Percentiles rank a stretch among this genome's conserved stretches.
Conservation (phyloP, 352 stramenopile species). For the Globisporangium polare region DNA sequence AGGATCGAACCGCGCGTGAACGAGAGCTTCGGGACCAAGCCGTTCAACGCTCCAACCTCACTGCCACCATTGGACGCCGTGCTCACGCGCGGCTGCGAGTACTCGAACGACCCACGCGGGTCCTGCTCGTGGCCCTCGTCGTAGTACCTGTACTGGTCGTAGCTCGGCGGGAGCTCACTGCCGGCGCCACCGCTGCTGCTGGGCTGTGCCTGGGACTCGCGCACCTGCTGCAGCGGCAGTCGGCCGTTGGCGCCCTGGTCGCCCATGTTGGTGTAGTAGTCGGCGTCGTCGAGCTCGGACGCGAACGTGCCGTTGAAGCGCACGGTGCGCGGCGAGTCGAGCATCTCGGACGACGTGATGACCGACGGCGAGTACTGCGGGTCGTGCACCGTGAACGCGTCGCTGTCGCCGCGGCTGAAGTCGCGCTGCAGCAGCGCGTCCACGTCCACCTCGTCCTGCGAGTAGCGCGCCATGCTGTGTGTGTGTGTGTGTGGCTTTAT, state of each 20-base stretch:
- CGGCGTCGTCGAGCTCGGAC: slow-evolving; percentile 13
- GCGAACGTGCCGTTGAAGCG: slow-evolving; percentile 25
- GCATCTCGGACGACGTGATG: slow-evolving; percentile 27
- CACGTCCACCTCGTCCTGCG: slow-evolving; percentile 10
- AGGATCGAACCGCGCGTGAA: slow-evolving; percentile 42
- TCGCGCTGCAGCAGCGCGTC: background rate
- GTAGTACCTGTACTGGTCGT: slow-evolving; percentile 13
- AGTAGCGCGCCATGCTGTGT: slow-evolving; percentile 7
- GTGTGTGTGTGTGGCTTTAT: background rate
- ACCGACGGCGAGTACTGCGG: slow-evolving; percentile 20
- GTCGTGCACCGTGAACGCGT: background rate
- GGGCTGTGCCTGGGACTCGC: slow-evolving; percentile 1
- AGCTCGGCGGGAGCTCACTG: slow-evolving; percentile 4
- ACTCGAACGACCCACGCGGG: slow-evolving; percentile 2
- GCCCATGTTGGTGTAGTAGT: slow-evolving; percentile 6
- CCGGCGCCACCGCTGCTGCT: no score
- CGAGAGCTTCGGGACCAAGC: slow-evolving; percentile 7
- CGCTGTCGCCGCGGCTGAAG: background rate
- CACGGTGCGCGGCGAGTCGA: slow-evolving; percentile 21
- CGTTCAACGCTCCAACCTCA: background rate
- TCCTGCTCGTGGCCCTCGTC: slow-evolving; percentile 10
- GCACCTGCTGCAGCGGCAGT: background rate
- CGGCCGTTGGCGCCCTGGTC: slow-evolving; percentile 7
- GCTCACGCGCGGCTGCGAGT: slow-evolving; percentile 9
- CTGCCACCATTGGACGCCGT: slow-evolving; percentile 1